phyloP scores from a whole-genome alignment of 202 grass and related monocot species.

The Zizania palustris region DNA sequence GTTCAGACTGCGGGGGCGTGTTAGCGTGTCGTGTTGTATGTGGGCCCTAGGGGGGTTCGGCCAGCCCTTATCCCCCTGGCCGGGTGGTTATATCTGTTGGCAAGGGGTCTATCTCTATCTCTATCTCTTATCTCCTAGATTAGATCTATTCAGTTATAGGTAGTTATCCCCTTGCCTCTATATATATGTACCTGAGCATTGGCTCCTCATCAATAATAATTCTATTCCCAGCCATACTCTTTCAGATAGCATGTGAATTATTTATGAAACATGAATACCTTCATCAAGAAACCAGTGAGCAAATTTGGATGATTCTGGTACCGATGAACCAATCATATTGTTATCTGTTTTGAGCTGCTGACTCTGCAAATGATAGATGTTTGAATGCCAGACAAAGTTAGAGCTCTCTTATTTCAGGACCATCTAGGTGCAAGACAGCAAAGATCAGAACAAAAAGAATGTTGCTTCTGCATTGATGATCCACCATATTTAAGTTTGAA shows the following conservation, averaged over 20 bases:
- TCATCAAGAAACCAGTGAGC: conserved; percentile 81
- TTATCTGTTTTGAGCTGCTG: conserved; percentile 55
- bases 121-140: too few relatives aligned
- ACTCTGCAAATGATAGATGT: conserved; percentile 56
- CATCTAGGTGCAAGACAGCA: conserved; percentile 16
- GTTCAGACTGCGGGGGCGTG: too few relatives aligned
- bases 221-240: too few relatives aligned
- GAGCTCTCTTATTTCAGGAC: conserved; percentile 9
- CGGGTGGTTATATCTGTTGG: too few relatives aligned
- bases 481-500: conserved; percentile 31
- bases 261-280: conserved; percentile 61
- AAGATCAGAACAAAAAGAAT: conserved; percentile 23
- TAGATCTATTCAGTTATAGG: too few relatives aligned
- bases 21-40: too few relatives aligned
- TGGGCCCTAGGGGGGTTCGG: too few relatives aligned
- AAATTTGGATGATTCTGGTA: conserved; percentile 91
- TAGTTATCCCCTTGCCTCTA: too few relatives aligned
- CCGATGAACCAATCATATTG: conserved; percentile 36
- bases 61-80: too few relatives aligned
- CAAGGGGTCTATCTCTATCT: too few relatives aligned
- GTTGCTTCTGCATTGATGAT: conserved; percentile 20
- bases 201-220: too few relatives aligned
- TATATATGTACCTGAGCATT: too few relatives aligned
- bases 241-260: conserved; percentile 28
- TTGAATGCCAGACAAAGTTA: conserved; percentile 13